Percentiles rank a stretch among this genome's conserved stretches.
Evolutionary conservation across 2,329 filamentous ascomycete species (phyloP).

Genomic region (Fusarium mundagurra): DNA sequence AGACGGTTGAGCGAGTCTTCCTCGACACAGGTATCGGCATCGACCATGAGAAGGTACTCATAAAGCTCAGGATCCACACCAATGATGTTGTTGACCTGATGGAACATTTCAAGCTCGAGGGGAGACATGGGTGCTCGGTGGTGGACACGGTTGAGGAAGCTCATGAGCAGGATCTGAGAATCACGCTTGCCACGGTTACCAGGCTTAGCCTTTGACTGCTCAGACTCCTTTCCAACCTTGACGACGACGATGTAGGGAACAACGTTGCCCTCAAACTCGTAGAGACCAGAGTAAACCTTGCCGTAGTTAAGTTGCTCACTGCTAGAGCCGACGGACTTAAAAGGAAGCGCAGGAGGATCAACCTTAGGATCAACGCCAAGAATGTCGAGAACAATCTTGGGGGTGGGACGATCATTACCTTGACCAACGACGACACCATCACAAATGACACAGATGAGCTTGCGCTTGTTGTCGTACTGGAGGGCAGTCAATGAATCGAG

Average conservation of each 20-base stretch:
- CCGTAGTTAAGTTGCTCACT: slow-evolving; percentile 97
- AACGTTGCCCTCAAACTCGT: slow-evolving; percentile 97
- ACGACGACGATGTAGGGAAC: slow-evolving; percentile 96
- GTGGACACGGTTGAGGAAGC: slow-evolving; percentile 97
- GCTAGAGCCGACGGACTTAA: slow-evolving; percentile 90
- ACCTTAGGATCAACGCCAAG: slow-evolving; percentile 97
- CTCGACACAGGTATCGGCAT: slow-evolving; percentile 93
- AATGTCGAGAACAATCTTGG: slow-evolving; percentile 97
- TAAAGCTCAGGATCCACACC: slow-evolving; percentile 97
- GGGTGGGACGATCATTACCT: slow-evolving; percentile 95
- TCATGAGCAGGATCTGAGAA: slow-evolving; percentile 94
- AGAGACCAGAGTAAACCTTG: slow-evolving; percentile 97
- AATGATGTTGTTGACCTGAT: slow-evolving; percentile 99
- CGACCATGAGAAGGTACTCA: slow-evolving; percentile 96
- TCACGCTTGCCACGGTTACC: slow-evolving; percentile 99
- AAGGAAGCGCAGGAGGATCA: slow-evolving; percentile 91
- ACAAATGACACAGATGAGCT: slow-evolving; percentile 95
- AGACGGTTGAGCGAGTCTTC: slow-evolving; percentile 93
- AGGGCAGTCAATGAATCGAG: slow-evolving; percentile 94
- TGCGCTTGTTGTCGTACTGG: slow-evolving; percentile 98
- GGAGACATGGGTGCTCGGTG: slow-evolving; percentile 94
- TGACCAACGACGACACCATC: slow-evolving; percentile 97
- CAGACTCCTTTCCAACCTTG: slow-evolving; percentile 97
- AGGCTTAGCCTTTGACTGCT: slow-evolving; percentile 89
- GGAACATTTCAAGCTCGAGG: slow-evolving; percentile 96